These are phyloP conservation scores for Abelmoschus esculentus DNA, from an alignment of 345 rosid species.

Conservation along the genomic window DNA sequence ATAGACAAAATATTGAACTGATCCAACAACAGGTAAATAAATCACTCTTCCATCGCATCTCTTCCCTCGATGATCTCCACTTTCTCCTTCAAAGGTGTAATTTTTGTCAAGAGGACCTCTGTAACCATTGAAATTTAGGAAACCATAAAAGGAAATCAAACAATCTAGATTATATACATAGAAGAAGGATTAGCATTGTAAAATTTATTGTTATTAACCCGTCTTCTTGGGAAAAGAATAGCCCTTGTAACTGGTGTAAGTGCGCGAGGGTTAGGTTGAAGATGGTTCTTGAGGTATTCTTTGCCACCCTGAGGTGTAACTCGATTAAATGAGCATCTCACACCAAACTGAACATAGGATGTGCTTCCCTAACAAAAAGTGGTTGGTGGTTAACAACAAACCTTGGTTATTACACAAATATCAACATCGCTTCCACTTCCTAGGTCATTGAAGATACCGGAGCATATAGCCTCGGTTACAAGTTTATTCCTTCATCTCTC, in stretches of 20 bases:
- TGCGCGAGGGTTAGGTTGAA: conserved; percentile 73
- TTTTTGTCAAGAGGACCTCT: conserved; percentile 70
- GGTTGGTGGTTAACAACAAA: conserved; percentile 18
- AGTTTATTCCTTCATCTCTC: conserved; percentile 70
- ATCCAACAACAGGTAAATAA: not conserved
- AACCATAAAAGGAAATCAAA: conserved; percentile 2
- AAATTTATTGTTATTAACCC: conserved; percentile 29
- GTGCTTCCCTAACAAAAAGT: not conserved
- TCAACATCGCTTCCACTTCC: conserved; percentile 93
- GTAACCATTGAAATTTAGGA: conserved; percentile 16
- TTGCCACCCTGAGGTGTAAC: conserved; percentile 44
- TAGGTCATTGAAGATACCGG: conserved; percentile 71
- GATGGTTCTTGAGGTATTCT: conserved; percentile 70
- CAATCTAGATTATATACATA: not conserved
- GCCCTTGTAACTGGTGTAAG: conserved; percentile 45
- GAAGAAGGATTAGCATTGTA: not conserved
- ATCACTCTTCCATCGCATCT: conserved; percentile 69
- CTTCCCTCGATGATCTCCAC: conserved; percentile 47
- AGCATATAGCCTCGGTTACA: conserved; percentile 66
- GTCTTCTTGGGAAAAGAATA: conserved; percentile 62
- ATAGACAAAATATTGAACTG: not conserved
- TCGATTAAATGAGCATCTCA: conserved; percentile 1
- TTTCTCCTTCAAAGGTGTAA: conserved; percentile 49
- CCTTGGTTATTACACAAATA: conserved; percentile 85
- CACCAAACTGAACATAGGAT: not conserved